Conservation (phyloP, 2,329 filamentous ascomycete genomes). For the Coniella lustricola region DNA sequence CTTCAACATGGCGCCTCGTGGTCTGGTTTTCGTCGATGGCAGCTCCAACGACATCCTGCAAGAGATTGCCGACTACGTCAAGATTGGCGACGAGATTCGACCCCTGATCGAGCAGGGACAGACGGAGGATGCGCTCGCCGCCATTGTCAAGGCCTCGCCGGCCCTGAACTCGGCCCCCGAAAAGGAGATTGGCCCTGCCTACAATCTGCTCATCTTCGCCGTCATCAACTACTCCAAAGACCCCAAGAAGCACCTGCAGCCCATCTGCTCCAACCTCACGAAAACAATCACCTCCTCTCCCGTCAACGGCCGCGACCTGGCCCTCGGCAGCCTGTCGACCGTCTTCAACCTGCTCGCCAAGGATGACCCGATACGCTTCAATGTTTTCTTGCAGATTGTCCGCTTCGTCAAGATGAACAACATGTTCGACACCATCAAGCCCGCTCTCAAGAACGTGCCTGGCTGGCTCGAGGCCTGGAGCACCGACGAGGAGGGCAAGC, state of each 20-base stretch:
- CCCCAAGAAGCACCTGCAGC: conserved; percentile 76
- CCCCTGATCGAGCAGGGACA: conserved; percentile 66
- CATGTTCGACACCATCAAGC: conserved; percentile 77
- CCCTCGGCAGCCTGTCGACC: conserved; percentile 84
- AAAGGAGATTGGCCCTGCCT: conserved; percentile 93
- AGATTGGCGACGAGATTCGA: conserved; percentile 70
- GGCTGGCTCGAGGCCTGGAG: conserved; percentile 80
- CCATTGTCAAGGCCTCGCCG: conserved; percentile 73
- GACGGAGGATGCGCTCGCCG: conserved; percentile 84
- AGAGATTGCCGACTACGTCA: conserved; percentile 92
- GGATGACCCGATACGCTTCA: conserved; percentile 72
- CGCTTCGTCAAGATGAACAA: conserved; percentile 69
- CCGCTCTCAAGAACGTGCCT: conserved; percentile 76
- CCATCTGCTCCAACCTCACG: conserved; percentile 82
- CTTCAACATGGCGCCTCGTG: conserved; percentile 40
- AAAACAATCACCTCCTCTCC: conserved; percentile 83
- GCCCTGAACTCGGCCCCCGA: conserved; percentile 80
- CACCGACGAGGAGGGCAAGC: conserved; percentile 71
- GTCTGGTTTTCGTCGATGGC: conserved; percentile 77
- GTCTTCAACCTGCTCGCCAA: conserved; percentile 89
- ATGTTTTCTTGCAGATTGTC: conserved; percentile 84
- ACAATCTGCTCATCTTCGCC: conserved; percentile 94
- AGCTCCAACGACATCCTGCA: conserved; percentile 85
- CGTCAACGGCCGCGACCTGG: conserved; percentile 75
- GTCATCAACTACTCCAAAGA: conserved; percentile 73